These are phyloP conservation scores for Ballota nigra DNA, from an alignment of 257 asterid genomes.

Conservation along the genomic window DNA sequence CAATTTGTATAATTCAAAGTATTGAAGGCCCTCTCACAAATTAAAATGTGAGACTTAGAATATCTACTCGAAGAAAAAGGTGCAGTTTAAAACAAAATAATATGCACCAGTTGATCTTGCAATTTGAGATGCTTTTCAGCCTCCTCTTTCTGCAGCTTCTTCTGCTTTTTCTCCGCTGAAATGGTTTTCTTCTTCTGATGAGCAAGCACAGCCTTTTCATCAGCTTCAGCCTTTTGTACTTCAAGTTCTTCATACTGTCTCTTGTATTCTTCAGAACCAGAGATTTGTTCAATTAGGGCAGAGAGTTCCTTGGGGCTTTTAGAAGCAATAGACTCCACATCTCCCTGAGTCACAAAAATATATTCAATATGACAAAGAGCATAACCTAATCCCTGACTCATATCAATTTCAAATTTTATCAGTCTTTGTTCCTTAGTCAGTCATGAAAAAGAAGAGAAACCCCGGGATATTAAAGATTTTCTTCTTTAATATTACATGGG, in stretches of 20 bases:
- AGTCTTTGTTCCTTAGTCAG: not conserved
- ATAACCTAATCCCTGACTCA: slow-evolving; percentile 7
- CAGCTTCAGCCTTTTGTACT: slow-evolving; percentile 78
- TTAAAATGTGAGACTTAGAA: slow-evolving; percentile 10
- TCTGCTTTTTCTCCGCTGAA: slow-evolving; percentile 79
- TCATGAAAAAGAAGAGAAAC: slow-evolving; percentile 1
- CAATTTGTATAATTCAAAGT: slow-evolving; percentile 1
- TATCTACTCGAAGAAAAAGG: not conserved
- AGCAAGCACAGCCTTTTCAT: slow-evolving; percentile 92
- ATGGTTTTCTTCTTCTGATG: slow-evolving; percentile 88
- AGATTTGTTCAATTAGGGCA: slow-evolving; percentile 82
- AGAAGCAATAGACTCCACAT: slow-evolving; percentile 95
- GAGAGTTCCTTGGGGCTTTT: slow-evolving; percentile 93
- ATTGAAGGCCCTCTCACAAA: slow-evolving; percentile 13
- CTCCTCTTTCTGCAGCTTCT: slow-evolving; percentile 96
- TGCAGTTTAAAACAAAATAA: slow-evolving; percentile 13
- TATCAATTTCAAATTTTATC: not conserved
- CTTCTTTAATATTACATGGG: not conserved
- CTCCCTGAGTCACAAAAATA: slow-evolving; percentile 62
- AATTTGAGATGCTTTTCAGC: slow-evolving; percentile 89
- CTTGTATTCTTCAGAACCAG: slow-evolving; percentile 93
- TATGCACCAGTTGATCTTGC: slow-evolving; percentile 80
- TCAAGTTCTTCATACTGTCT: slow-evolving; percentile 81
- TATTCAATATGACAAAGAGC: not conserved
- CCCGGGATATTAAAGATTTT: not conserved